Conservation (phyloP, 2,329 filamentous ascomycete species). For the Fusarium humuli region DNA sequence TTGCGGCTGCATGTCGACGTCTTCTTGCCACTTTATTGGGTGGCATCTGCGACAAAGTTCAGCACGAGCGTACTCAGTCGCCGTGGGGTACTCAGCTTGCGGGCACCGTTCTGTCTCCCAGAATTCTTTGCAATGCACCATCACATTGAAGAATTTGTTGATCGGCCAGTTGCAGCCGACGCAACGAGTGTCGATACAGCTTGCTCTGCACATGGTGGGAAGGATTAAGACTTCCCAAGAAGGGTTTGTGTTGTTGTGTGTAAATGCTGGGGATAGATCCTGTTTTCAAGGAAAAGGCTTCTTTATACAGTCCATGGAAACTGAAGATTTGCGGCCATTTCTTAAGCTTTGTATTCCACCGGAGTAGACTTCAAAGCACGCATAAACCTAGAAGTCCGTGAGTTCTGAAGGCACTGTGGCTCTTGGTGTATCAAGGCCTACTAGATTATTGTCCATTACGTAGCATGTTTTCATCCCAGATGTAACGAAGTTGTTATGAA, state of each 20-base stretch:
- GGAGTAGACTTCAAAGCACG: not conserved
- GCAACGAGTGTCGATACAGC: accelerated
- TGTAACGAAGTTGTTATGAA: not conserved
- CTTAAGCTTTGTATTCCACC: not conserved
- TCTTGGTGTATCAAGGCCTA: no score
- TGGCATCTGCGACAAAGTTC: not conserved
- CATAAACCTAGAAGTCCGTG: not conserved
- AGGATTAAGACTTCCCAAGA: not conserved
- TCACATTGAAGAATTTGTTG: accelerated
- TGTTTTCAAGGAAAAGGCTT: not conserved
- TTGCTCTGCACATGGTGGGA: not conserved
- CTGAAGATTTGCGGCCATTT: not conserved
- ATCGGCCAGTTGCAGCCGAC: accelerated
- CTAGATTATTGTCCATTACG: no score
- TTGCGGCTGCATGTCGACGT: not conserved
- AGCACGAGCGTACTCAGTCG: no score
- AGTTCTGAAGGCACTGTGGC: no score
- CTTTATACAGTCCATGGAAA: not conserved
- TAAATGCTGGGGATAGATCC: not conserved
- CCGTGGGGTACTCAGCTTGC: no score
- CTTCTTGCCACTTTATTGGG: not conserved
- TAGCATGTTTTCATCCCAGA: no score
- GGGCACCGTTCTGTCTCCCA: not conserved
- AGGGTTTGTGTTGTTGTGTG: not conserved
- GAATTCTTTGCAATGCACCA: not conserved